Base-by-base conservation (phyloP, 148 eudicot species). In the Rhododendron vialii region DNA sequence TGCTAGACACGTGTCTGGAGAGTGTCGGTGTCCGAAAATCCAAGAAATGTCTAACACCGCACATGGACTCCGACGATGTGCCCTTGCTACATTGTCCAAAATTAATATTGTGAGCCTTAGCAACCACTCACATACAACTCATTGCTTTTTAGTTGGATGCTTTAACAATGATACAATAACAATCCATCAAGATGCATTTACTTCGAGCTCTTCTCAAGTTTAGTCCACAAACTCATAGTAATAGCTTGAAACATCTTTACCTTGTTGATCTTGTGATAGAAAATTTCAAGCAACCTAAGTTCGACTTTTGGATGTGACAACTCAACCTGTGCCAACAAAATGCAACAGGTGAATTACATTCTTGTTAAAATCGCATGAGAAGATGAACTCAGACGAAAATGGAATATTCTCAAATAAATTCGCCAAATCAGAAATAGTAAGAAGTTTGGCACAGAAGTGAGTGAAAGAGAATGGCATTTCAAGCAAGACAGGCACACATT, bases 191-290 rank as follows among this genome's bases (percentile, higher is more conserved):
- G 43, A 38, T 38, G 43, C 43, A 38, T 84, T 76, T 28, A 13
- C 33, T 38, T 43, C 0, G 20, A 61, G 15, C 47, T 65, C 41
- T 77, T 83, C 28, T 77, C 78, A 30, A 83, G 78, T 45, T 71
- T 38, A 2, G 48, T 57, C 38, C 71, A 76, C 7, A 35, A 55
- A 38, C 51, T 33, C 36, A 36, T 22, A 75, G 4, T 18, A 84
- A 69, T 38, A 84, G 22, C 55, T 67, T 24, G 45, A 33, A 35
- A 30, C 47, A 81, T 81, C 55, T 15, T 75, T 90, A 95, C 99
- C 99, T 96, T 96, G 88, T 94, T 94, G 71, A 96, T 96, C 92
- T 96, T 96, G 90, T 96, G 98, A 83, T 91, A 90, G 89, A 96
- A 95, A 82, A 96, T 97, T 91, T 96, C 98, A 83, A 96, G 94